Percentiles rank a stretch among this genome's conserved stretches.
Evolutionary conservation across 805 yeast genomes (phyloP).

Genomic region (Citeromyces matritensis): DNA sequence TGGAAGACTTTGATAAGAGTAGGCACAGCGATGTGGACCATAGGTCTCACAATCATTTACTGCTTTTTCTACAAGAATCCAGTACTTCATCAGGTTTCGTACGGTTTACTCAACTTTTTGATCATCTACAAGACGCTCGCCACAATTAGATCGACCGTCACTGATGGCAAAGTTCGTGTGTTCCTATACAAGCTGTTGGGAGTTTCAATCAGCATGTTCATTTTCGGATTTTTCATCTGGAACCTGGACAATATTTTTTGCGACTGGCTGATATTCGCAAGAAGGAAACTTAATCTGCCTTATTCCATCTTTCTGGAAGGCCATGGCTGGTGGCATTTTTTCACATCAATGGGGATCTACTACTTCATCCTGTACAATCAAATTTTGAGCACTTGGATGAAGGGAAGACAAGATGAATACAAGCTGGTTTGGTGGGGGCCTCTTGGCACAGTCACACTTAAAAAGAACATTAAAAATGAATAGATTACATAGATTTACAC

Average conservation of each 20-base stretch:
- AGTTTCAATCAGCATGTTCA: slow-evolving; percentile 25
- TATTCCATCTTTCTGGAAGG: slow-evolving; percentile 78
- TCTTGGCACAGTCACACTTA: too few species aligned
- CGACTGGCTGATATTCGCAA: slow-evolving; percentile 30
- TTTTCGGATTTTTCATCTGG: slow-evolving; percentile 75
- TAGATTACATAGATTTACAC: too few species aligned
- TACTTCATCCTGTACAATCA: slow-evolving; percentile 70
- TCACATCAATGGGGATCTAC: slow-evolving; percentile 81
- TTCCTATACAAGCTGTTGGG: slow-evolving; percentile 12
- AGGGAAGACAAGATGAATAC: slow-evolving; percentile 39
- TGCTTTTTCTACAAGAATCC: slow-evolving; percentile 62
- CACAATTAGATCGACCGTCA: slow-evolving; percentile 9
- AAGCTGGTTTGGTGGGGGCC: slow-evolving; percentile 29
- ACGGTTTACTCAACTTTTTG: slow-evolving; percentile 62
- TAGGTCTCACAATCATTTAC: slow-evolving; percentile 51
- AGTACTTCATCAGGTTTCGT: slow-evolving; percentile 76
- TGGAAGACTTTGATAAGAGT: slow-evolving; percentile 8
- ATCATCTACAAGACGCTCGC: slow-evolving; percentile 44
- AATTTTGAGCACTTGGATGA: slow-evolving; percentile 53
- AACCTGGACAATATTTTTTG: slow-evolving; percentile 80
- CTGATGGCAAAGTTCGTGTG: slow-evolving; percentile 7
- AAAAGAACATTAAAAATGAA: too few species aligned
- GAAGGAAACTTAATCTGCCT: slow-evolving; percentile 67
- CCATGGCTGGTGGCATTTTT: slow-evolving; percentile 96
- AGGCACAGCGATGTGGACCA: slow-evolving; percentile 15